Percentiles rank a stretch among this genome's conserved stretches.
phyloP scores from a whole-genome alignment of 768 basidiomycete species.

The Sporobolomyces phaffii region DNA sequence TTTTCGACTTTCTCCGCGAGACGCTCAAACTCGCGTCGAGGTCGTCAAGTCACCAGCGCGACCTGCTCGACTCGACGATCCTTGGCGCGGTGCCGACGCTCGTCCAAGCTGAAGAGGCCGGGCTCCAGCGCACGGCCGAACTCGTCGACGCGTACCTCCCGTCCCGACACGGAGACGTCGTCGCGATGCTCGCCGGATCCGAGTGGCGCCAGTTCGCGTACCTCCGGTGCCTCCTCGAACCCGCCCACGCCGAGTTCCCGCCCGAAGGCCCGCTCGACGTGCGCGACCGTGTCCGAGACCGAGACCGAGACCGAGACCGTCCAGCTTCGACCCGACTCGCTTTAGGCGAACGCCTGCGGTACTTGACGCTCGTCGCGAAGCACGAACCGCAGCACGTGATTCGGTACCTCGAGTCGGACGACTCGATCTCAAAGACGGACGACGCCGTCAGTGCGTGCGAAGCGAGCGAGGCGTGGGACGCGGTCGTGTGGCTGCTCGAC shows the following conservation, averaged over 20 bases:
- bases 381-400: constrained; percentile 63
- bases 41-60: constrained; percentile 21
- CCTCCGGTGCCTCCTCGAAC: constrained; percentile 65
- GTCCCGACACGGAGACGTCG: constrained; percentile 59
- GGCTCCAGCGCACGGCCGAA: constrained; percentile 62
- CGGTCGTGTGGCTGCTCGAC: constrained; percentile 74
- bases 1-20: constrained; percentile 33
- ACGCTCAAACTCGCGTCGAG: constrained; percentile 31
- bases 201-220: constrained; percentile 66
- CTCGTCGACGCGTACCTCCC: constrained; percentile 68
- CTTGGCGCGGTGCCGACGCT: constrained; percentile 61
- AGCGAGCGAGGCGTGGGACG: constrained; percentile 60
- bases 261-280: background rate
- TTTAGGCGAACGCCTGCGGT: constrained; percentile 55
- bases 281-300: background rate
- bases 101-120: constrained; percentile 50
- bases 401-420: constrained; percentile 29
- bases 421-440: background rate
- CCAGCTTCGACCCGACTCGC: constrained; percentile 48
- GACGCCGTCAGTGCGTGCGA: constrained; percentile 55
- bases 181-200: constrained; percentile 53
- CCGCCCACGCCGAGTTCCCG: constrained; percentile 42
- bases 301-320: constrained; percentile 1
- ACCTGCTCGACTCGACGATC: constrained; percentile 56
- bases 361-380: constrained; percentile 67